Conservation (phyloP, 2,329 filamentous ascomycete genomes). For the Claviceps purpurea region DNA sequence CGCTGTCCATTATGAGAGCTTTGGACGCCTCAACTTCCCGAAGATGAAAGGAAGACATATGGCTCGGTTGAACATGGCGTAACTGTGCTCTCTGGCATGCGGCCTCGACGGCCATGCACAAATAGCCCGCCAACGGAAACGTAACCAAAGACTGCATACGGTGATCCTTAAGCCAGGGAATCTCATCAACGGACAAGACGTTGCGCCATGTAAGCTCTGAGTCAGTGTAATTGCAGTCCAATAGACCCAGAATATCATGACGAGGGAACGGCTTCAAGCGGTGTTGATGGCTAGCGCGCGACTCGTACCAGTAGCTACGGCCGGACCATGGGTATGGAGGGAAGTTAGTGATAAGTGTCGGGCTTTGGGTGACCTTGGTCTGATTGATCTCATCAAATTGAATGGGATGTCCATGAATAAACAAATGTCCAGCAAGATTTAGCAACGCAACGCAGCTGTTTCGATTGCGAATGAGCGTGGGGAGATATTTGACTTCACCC, state of each 20-base stretch:
- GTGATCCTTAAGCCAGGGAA: constrained; percentile 47
- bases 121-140: constrained; percentile 40
- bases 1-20: constrained; percentile 15
- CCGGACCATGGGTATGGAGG: constrained; percentile 35
- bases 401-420: constrained; percentile 29
- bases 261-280: constrained; percentile 26
- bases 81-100: constrained; percentile 21
- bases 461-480: constrained; percentile 37
- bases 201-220: constrained; percentile 36
- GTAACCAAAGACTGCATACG: constrained; percentile 41
- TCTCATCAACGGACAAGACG: constrained; percentile 30
- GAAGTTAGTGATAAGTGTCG: constrained; percentile 26
- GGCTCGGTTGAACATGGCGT: constrained; percentile 10
- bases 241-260: constrained; percentile 33
- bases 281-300: constrained; percentile 27
- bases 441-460: constrained; percentile 31
- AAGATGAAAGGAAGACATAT: constrained; percentile 11
- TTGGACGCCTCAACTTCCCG: constrained; percentile 16
- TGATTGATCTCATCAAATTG: constrained; percentile 35
- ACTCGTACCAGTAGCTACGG: constrained; percentile 34
- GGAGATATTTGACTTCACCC: constrained; percentile 27
- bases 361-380: constrained; percentile 4
- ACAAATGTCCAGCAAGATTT: constrained; percentile 30
- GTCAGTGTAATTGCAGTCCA: constrained; percentile 29
- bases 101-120: constrained; percentile 38